phyloP scores from a whole-genome alignment of 495 filamentous ascomycete genomes.

The Bryoglossum gracile region DNA sequence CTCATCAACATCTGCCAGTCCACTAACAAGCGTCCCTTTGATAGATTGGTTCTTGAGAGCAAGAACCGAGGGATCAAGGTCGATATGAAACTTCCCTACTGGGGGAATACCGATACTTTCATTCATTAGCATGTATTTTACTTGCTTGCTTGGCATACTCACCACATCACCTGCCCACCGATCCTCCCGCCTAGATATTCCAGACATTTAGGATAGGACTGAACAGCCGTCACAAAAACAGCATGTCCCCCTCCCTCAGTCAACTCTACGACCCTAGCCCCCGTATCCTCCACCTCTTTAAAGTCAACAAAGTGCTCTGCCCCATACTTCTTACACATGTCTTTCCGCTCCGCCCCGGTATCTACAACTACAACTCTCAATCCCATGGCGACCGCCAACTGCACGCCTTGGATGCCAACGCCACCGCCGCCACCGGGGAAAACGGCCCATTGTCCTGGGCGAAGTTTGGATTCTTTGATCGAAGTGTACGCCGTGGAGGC shows the following conservation, averaged over 20 bases:
- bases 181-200: constrained; percentile 6
- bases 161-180: constrained; percentile 18
- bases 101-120: constrained; percentile 6
- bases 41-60: constrained; percentile 13
- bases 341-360: constrained; percentile 29
- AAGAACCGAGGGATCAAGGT: constrained; percentile 5
- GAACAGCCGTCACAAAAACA: constrained; percentile 16
- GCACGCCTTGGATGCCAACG: constrained; percentile 18
- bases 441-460: constrained; percentile 35
- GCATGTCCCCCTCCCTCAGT: constrained; percentile 20
- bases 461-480: constrained; percentile 31
- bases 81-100: constrained; percentile 2
- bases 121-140: background rate
- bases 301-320: constrained; percentile 36
- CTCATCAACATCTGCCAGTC: constrained; percentile 12
- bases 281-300: constrained; percentile 14
- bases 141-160: background rate
- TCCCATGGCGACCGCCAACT: constrained; percentile 33
- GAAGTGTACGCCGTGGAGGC: constrained; percentile 36
- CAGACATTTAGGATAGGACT: constrained; percentile 4
- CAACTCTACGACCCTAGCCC: constrained; percentile 9
- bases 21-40: constrained; percentile 12
- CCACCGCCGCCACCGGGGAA: constrained; percentile 34
- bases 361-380: constrained; percentile 33
- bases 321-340: constrained; percentile 28